phyloP scores from a whole-genome alignment of 768 basidiomycete genomes.

The Dendrothele bispora region DNA sequence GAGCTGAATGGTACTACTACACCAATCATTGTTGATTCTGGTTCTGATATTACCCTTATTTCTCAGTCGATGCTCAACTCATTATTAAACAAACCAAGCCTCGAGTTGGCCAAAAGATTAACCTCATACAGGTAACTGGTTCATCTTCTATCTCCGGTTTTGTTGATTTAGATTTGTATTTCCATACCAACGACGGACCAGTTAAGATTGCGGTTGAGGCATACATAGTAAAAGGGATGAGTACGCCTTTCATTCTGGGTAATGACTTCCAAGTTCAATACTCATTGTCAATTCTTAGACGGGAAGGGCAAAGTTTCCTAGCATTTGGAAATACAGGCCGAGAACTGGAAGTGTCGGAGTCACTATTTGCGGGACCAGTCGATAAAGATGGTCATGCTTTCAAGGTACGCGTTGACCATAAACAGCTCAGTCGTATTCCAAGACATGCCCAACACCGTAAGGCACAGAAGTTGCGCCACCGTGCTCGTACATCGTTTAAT shows the following conservation, averaged over 20 bases:
- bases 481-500: neutral
- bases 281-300: neutral
- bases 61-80: neutral
- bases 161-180: neutral
- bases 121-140: neutral
- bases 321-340: neutral
- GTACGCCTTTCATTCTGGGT: neutral
- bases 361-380: neutral
- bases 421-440: neutral
- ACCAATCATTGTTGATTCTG: constrained; percentile 3
- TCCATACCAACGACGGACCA: neutral
- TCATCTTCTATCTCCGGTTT: neutral
- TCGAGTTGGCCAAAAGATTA: neutral
- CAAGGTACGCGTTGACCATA: neutral
- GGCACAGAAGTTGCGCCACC: neutral
- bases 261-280: constrained; percentile 1
- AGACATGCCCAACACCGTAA: neutral
- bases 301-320: neutral
- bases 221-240: constrained; percentile 1
- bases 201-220: neutral
- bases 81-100: neutral
- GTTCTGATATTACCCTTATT: constrained; percentile 5
- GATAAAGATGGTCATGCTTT: constrained; percentile 1
- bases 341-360: neutral
- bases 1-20: too few species aligned